These are phyloP conservation scores for Aureobasidium uvarum DNA, from an alignment of 2,329 filamentous ascomycete genomes.

Conservation along the genomic window DNA sequence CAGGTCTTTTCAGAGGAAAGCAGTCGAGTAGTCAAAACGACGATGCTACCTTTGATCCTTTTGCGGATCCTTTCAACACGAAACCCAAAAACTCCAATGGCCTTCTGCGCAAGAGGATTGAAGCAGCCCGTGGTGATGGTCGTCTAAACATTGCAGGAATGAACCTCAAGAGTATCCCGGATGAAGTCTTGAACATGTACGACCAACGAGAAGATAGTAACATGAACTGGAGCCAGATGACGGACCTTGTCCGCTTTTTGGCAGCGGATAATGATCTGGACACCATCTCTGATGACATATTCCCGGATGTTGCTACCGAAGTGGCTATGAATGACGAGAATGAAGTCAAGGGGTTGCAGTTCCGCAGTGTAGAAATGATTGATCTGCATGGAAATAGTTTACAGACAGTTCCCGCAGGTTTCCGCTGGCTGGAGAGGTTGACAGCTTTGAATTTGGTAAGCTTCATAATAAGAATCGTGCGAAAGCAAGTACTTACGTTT, in stretches of 20 bases:
- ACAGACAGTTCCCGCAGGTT: conserved; percentile 67
- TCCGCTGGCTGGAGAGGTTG: conserved; percentile 69
- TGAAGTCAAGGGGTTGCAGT: conserved; percentile 64
- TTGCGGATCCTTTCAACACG: conserved; percentile 70
- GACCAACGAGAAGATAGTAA: conserved; percentile 63
- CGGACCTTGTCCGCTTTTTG: conserved; percentile 80
- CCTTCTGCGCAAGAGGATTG: conserved; percentile 70
- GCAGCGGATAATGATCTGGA: conserved; percentile 89
- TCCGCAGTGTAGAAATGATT: conserved; percentile 74
- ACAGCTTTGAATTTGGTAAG: conserved; percentile 70
- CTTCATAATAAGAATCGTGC: background rate
- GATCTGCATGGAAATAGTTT: conserved; percentile 86
- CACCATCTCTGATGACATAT: conserved; percentile 67
- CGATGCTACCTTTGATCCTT: conserved; percentile 59
- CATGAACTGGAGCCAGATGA: conserved; percentile 83
- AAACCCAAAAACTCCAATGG: conserved; percentile 60
- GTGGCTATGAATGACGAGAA: conserved; percentile 66
- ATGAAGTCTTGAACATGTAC: conserved; percentile 88
- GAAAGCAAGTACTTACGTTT: background rate
- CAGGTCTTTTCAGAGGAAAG: conserved; percentile 9
- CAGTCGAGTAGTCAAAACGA: conserved; percentile 33
- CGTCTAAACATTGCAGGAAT: conserved; percentile 86
- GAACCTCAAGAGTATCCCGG: conserved; percentile 73
- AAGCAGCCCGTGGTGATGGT: conserved; percentile 71
- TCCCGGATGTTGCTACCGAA: conserved; percentile 65